phyloP scores from a whole-genome alignment of 164 flowering plant species.

The Vitis labrusca region DNA sequence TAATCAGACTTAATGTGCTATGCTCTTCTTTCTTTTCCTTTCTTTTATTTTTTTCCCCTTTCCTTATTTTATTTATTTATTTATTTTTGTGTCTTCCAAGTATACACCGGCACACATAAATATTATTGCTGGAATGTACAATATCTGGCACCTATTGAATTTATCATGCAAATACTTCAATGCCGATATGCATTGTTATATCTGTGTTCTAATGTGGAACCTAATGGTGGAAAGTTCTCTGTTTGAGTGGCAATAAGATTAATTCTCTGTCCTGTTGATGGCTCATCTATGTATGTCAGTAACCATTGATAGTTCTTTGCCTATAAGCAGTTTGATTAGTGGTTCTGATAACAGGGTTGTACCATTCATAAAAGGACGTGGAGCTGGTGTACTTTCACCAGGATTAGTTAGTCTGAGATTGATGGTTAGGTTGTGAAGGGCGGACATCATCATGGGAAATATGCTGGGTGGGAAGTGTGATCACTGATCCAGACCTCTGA shows the following conservation, averaged over 20 bases:
- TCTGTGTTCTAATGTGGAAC: too few species aligned
- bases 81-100: neutral
- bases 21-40: constrained; percentile 1
- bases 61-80: neutral
- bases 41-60: neutral
- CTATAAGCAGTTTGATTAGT: too few species aligned
- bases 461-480: neutral
- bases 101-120: too few species aligned
- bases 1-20: neutral
- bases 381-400: neutral
- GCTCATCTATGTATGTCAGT: too few species aligned
- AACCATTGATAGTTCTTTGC: too few species aligned
- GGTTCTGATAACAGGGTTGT: neutral
- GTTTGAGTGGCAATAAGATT: too few species aligned
- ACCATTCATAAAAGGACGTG: too few species aligned
- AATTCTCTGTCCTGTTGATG: too few species aligned
- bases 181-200: too few species aligned
- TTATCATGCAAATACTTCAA: too few species aligned
- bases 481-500: neutral
- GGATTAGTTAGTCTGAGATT: neutral
- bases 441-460: neutral
- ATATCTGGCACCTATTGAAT: neutral
- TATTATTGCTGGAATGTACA: neutral
- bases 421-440: neutral
- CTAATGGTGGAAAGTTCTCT: too few species aligned